Percentiles rank a stretch among this genome's conserved stretches.
These are phyloP conservation scores for Anthostomella pinea DNA, from an alignment of 2,329 filamentous ascomycete genomes.

Conservation along the genomic window DNA sequence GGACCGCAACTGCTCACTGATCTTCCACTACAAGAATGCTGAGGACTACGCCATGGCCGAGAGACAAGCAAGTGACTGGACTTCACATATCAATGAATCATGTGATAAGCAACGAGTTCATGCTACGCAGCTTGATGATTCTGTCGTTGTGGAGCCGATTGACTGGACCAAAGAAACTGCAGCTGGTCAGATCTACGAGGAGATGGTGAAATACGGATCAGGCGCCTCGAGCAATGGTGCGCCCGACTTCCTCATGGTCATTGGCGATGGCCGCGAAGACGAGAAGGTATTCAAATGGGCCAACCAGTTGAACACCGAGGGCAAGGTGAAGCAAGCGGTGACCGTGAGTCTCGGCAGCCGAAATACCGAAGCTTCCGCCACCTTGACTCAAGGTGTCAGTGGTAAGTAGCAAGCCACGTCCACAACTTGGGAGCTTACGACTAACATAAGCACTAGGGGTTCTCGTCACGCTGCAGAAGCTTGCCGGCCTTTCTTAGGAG, in stretches of 20 bases:
- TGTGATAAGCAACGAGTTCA: constrained; percentile 81
- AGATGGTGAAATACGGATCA: constrained; percentile 40
- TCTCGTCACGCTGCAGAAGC: constrained; percentile 50
- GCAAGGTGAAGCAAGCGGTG: constrained; percentile 64
- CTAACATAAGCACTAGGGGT: constrained; percentile 37
- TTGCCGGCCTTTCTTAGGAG: constrained; percentile 40
- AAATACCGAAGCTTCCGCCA: constrained; percentile 83
- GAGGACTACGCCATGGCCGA: constrained; percentile 73
- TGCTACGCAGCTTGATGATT: constrained; percentile 75
- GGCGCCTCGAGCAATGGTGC: constrained; percentile 34
- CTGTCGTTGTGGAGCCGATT: constrained; percentile 78
- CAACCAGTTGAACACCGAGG: constrained; percentile 64
- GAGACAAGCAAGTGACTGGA: constrained; percentile 83
- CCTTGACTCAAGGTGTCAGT: constrained; percentile 86
- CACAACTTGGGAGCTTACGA: not conserved
- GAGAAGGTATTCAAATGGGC: constrained; percentile 95
- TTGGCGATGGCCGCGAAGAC: constrained; percentile 89
- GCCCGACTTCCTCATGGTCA: constrained; percentile 83
- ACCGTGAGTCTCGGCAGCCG: constrained; percentile 84
- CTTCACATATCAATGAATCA: constrained; percentile 91
- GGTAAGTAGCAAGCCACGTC: constrained; percentile 56
- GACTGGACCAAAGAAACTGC: constrained; percentile 88
- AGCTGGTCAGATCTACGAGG: constrained; percentile 68
- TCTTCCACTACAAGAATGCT: constrained; percentile 85
- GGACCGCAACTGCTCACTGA: constrained; percentile 84